A percentile compares a stretch with the other conserved stretches of the same genome.
Evolutionary conservation across 495 filamentous ascomycete species (phyloP).

Genomic region (Tuber melanosporum): DNA sequence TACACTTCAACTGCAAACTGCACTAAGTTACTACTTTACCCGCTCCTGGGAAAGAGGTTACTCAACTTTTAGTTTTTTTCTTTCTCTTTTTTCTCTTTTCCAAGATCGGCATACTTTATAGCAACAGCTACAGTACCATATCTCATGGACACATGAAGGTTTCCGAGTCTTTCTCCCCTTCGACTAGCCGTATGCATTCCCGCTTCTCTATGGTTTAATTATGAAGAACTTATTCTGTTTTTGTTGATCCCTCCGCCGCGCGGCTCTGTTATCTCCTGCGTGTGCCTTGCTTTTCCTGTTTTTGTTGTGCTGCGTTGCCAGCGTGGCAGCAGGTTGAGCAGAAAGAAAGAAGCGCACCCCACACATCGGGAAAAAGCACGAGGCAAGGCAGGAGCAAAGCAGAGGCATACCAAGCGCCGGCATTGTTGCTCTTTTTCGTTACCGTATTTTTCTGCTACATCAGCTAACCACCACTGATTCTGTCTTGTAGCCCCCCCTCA

Average conservation of each 20-base stretch:
- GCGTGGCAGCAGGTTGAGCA: constrained; percentile 34
- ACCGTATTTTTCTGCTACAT: constrained; percentile 6
- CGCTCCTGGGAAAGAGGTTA: constrained; percentile 7
- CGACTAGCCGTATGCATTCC: constrained; percentile 35
- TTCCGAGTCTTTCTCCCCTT: constrained; percentile 38
- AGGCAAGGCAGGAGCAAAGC: constrained; percentile 10
- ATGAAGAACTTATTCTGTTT: constrained; percentile 18
- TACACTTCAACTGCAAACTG: constrained; percentile 35
- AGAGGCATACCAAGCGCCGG: constrained; percentile 21
- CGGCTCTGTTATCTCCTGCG: constrained; percentile 25
- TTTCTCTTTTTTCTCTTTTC: not conserved
- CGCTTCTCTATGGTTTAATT: constrained; percentile 17
- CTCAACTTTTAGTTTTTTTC: not conserved
- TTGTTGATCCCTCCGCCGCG: constrained; percentile 20
- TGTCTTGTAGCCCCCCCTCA: constrained; percentile 36
- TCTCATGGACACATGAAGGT: constrained; percentile 43
- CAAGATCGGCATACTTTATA: constrained; percentile 21
- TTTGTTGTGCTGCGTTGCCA: constrained; percentile 37
- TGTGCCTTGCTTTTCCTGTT: constrained; percentile 17
- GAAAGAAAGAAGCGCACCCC: constrained; percentile 1
- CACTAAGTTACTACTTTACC: constrained; percentile 23
- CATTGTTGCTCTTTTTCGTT: constrained; percentile 28
- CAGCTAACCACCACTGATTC: constrained; percentile 39
- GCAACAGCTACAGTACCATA: constrained; percentile 28
- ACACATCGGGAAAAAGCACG: not conserved